Evolutionary conservation across 495 filamentous ascomycete genomes (phyloP), one percentile per base, ranked within the genome.

Genomic region (Aspergillus haitiensis): DNA sequence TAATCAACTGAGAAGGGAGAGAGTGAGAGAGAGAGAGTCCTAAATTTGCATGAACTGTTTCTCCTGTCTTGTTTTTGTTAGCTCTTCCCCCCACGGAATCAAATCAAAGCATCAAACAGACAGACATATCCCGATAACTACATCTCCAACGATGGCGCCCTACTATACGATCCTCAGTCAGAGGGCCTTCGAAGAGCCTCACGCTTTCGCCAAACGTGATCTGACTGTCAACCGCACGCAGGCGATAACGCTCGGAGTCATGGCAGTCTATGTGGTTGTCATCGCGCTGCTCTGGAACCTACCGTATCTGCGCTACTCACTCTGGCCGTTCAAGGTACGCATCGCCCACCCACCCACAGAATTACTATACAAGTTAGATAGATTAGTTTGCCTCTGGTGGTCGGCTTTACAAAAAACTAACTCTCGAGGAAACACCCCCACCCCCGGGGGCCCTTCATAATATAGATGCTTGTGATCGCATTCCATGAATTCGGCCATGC

Each of bases 401-500:
- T 27, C 21, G 21, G 1, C 3, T 27, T 27, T n/a, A n/a, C n/a
- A n/a, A n/a, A n/a, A n/a, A 27, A 27, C 21, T 27, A 52, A 16
- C 32, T 47, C n/a, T 42, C 44, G 40, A 27, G 21, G n/a, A 11
- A 8, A 21, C 3, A 47, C 55, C 42, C 16, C 18, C 18, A n/a
- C n/a, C n/a, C n/a, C n/a, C n/a, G n/a, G n/a, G n/a, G 33, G 48
- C 21, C 40, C 18, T 9, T 32, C 21, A 5, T n/a, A 36, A 61
- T 45, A 12, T 40, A 33, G 86, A 92, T 92, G 89, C 82, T 92
- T 36, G 88, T 91, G 10, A 92, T 92, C 52, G 88, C 89, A 34
- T 92, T 91, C 73, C 88, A 92, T 77, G 89, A 92, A 70, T 92
- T 91, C 71, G 82, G 86, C 34, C 89, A 92, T 75, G 89, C 89